Evolutionary conservation across 768 basidiomycete genomes (phyloP), one percentile per base, ranked within the genome.

Genomic region (Suillus alpinus): DNA sequence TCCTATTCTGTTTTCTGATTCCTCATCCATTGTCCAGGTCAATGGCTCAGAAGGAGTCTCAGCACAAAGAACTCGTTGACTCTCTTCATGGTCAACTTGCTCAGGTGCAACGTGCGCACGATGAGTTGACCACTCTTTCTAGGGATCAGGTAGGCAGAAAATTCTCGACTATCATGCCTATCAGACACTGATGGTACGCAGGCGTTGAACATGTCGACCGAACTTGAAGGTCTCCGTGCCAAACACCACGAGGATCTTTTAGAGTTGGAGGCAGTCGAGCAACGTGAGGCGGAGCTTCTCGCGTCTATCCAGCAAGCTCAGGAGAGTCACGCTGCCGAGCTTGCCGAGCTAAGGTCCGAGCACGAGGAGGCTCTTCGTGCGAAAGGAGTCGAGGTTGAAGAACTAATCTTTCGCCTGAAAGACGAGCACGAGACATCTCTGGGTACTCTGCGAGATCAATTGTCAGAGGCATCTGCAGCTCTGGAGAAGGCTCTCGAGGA

Each of bases 21-120:
- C 47, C 62, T 62, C 10, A 43, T 32, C 18, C 47, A 18, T 9
- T 50, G 49, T 67, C 13, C 61, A 97, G 94, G 64, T 93, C 96
- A 2, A 98, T 98, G 96, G 95, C 95, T 3, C 89, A 92, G 77
- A 98, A 98, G 72, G 97, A 99, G 73, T 89, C 92, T 4, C 80
- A 86, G 37, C 96, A 98, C 71, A 85, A 86, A 39, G 92, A 96
- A 68, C 71, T 83, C 26, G 89, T 97, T 31, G 87, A 92, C 44
- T 77, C 78, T 36, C 80, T 98, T 63, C 87, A 86, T 47, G 69
- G 77, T 14, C 85, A 95, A 68, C 79, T 97, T 26, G 71, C 65
- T 67, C 80, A 87, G 65, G 84, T 89, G 61, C 86, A 87, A 59
- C 83, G 91, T 44, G 89, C 93, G 69, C 85, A 93, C 55, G 92